Percentiles rank a stretch among this genome's conserved stretches.
These are phyloP conservation scores for Tetradesmus obliquus DNA, from an alignment of 139 green algal species.

Conservation along the genomic window DNA sequence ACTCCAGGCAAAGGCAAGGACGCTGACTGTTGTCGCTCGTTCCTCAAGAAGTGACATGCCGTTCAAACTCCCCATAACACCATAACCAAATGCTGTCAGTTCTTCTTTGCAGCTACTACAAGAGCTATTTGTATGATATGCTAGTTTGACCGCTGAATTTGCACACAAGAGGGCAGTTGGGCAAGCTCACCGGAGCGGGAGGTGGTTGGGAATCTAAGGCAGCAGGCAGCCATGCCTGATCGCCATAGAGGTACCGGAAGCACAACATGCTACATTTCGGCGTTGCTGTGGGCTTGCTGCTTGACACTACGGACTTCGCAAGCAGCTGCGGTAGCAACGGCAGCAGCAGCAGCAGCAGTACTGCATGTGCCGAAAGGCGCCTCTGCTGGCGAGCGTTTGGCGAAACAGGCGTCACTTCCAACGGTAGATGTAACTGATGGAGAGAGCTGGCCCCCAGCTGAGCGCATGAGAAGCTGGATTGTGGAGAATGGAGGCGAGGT, in stretches of 20 bases:
- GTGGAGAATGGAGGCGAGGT: neutral
- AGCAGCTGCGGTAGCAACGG: neutral
- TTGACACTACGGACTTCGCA: neutral
- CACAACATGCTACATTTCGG: neutral
- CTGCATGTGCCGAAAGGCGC: neutral
- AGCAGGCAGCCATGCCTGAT: neutral
- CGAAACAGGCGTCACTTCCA: neutral
- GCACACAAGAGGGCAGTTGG: too few relatives aligned
- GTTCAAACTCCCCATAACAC: neutral
- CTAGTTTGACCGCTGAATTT: too few relatives aligned
- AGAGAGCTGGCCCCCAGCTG: neutral
- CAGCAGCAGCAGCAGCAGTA: neutral
- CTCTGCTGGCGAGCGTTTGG: neutral
- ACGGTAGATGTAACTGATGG: neutral
- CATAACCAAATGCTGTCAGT: neutral
- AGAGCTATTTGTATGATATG: too few relatives aligned
- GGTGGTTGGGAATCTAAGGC: neutral
- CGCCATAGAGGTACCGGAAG: neutral
- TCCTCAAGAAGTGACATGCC: neutral
- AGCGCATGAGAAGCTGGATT: neutral
- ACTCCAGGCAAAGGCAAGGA: too few relatives aligned
- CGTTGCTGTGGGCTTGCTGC: neutral
- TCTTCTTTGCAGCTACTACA: too few relatives aligned
- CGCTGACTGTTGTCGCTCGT: neutral
- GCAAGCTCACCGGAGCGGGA: neutral